Base-by-base conservation (phyloP, 208 protist species). In the Trypanosoma conorhini region DNA sequence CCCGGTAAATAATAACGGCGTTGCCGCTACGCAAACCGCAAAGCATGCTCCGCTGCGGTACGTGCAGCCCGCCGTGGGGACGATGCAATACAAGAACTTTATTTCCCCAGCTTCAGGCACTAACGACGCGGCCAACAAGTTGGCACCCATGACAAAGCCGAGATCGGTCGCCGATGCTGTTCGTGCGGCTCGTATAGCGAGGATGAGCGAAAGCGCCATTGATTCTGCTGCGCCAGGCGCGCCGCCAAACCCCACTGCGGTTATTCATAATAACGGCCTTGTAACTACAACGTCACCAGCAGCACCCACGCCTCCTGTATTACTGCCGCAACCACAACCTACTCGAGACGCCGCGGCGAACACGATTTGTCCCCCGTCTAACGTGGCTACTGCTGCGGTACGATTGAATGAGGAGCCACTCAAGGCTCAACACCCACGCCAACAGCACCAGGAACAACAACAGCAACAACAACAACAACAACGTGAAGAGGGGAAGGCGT, bases 91-190 rank as follows among this genome's bases (percentile, higher is more conserved):
- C 67, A 67, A 30, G 24, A 82, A 82, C 55, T 76, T 82, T 62
- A 35, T 60, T 31, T 26, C 60, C 17, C 19, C 64, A 5, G 19
- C 46, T 52, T 51, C 57, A 76, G 50, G 31, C 2, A 26, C 38
- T 42, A 42, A 42, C 5, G 38, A 42, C 8, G 38, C 38, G 12
- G 5, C 38, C 38, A 26, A 55, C 22, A 22, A 58, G 24, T 55
- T 26, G 52, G 52, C 9, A 17, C n/a, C 52, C 10, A 17, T 22
- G 52, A 30, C 4, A 31, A 76, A 76, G 63, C 71, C 64, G 12
- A 70, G 59, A 22, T 54, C 71, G 1, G 72, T 87, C 1, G 72
- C 74, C 19, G 79, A 76, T 1, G 84, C 78, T n/a, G 77, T 89
- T 21, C 79, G 71, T 0, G 61, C 61, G 10, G 78, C 76, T 44